Conservation (phyloP, 2,329 filamentous ascomycete genomes). For the Phoma sp. region DNA sequence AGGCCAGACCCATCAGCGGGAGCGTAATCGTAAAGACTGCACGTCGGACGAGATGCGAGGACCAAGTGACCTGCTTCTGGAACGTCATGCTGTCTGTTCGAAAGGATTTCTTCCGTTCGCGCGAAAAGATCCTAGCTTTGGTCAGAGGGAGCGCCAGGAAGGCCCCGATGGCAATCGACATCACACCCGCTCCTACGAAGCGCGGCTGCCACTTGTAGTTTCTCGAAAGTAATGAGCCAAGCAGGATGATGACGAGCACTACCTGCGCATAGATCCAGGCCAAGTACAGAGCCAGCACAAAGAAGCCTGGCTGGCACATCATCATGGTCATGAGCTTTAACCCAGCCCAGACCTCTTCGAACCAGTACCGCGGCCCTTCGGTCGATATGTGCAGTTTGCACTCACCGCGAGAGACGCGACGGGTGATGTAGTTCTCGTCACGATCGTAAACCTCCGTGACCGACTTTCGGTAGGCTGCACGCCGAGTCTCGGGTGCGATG, state of each 20-base stretch:
- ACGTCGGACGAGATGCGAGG: constrained; percentile 73
- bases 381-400: constrained; percentile 77
- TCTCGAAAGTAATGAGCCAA: constrained; percentile 74
- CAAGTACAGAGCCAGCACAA: constrained; percentile 73
- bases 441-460: constrained; percentile 63
- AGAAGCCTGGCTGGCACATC: constrained; percentile 75
- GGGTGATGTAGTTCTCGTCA: constrained; percentile 56
- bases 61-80: constrained; percentile 69
- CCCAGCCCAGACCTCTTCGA: constrained; percentile 76
- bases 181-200: constrained; percentile 70
- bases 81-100: constrained; percentile 72
- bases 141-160: constrained; percentile 74
- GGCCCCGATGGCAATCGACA: constrained; percentile 71
- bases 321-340: constrained; percentile 70
- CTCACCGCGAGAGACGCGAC: constrained; percentile 71
- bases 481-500: constrained; percentile 73
- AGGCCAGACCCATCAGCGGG: constrained; percentile 70
- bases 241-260: constrained; percentile 71
- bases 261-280: constrained; percentile 81
- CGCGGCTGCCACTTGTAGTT: constrained; percentile 70
- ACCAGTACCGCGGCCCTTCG: constrained; percentile 77
- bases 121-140: constrained; percentile 72
- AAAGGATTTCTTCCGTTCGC: constrained; percentile 64
- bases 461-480: constrained; percentile 71
- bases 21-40: constrained; percentile 71